Conservation (phyloP, 2,329 filamentous ascomycete species). For the Nannizziopsis barbatae region DNA sequence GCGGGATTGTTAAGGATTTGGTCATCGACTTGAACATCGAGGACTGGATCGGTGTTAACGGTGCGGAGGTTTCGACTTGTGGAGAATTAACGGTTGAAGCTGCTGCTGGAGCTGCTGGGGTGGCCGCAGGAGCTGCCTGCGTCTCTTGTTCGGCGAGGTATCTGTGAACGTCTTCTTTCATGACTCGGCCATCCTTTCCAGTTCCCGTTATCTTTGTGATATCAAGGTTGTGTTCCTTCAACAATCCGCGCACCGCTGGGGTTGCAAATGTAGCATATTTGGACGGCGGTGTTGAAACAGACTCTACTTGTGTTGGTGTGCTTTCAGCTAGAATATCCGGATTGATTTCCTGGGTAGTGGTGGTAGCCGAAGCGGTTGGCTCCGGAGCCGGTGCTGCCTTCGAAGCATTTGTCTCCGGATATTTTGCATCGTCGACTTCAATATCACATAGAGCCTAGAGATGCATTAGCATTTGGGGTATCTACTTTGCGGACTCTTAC, state of each 20-base stretch:
- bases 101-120: conserved; percentile 24
- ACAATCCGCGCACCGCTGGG: conserved; percentile 79
- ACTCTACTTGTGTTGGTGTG: conserved; percentile 14
- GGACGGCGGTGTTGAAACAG: conserved; percentile 29
- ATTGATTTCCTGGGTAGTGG: conserved; percentile 11
- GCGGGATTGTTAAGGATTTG: conserved; percentile 75
- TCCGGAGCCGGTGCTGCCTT: conserved; percentile 19
- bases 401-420: conserved; percentile 43
- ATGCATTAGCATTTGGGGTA: conserved; percentile 12
- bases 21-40: conserved; percentile 99
- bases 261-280: conserved; percentile 71
- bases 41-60: conserved; percentile 66
- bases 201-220: conserved; percentile 72
- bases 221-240: conserved; percentile 65
- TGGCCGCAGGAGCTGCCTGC: conserved; percentile 16
- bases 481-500: neutral
- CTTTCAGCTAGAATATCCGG: conserved; percentile 6
- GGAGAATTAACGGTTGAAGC: conserved; percentile 15
- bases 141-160: conserved; percentile 48
- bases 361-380: conserved; percentile 16
- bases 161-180: conserved; percentile 81
- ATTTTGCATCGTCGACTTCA: conserved; percentile 71
- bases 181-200: conserved; percentile 77
- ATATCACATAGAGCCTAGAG: conserved; percentile 77
- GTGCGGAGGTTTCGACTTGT: conserved; percentile 57